Conservation (phyloP, 2,329 filamentous ascomycete genomes). For the Didymella arachidicola region DNA sequence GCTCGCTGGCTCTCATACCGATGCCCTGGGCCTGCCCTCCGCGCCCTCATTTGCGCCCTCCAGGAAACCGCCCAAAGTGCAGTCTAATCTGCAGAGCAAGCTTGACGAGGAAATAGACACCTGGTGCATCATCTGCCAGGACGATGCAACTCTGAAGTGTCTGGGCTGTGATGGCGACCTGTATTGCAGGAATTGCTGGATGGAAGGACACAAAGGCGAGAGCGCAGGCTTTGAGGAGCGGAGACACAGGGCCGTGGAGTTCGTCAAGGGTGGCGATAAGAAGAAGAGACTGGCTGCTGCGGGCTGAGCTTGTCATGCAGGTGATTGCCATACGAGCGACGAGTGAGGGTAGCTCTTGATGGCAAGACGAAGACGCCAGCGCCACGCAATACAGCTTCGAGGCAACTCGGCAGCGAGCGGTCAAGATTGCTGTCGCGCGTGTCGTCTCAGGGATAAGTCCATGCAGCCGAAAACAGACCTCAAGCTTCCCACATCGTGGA, state of each 20-base stretch:
- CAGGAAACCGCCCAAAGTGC: constrained; percentile 45
- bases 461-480: not conserved
- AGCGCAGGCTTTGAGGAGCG: constrained; percentile 74
- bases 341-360: not conserved
- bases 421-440: not conserved
- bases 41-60: constrained; percentile 56
- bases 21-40: constrained; percentile 53
- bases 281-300: constrained; percentile 18
- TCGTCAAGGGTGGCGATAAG: constrained; percentile 38
- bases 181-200: constrained; percentile 82
- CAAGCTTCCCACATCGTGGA: not conserved
- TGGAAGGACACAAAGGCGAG: constrained; percentile 77
- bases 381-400: not conserved
- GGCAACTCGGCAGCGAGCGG: not conserved
- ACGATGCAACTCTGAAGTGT: constrained; percentile 77
- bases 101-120: constrained; percentile 75
- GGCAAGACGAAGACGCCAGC: not conserved
- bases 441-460: not conserved
- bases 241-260: constrained; percentile 72
- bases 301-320: not conserved
- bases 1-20: constrained; percentile 44
- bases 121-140: constrained; percentile 85
- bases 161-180: constrained; percentile 73
- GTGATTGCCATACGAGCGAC: not conserved
- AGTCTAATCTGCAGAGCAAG: constrained; percentile 50